These are phyloP conservation scores for Agarophyton chilense DNA, from an alignment of 23 red algal species.

Conservation along the genomic window DNA sequence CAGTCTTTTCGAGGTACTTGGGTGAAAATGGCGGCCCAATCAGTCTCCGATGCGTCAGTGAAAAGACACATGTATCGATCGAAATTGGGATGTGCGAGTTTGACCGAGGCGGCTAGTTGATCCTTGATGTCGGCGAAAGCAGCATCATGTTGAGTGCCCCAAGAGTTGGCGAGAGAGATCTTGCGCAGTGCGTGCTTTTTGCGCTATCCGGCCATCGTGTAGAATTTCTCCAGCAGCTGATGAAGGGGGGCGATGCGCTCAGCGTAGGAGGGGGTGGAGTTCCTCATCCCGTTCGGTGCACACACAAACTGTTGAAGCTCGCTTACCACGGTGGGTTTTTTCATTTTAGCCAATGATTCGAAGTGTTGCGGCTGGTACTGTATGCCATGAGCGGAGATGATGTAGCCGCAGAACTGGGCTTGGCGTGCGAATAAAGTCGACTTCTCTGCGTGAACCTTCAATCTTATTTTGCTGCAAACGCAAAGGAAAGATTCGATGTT, in stretches of 20 bases:
- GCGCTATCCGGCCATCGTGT: background rate
- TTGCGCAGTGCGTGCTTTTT: background rate
- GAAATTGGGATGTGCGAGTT: slow-evolving; percentile 1
- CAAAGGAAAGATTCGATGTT: background rate
- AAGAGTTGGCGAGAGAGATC: background rate
- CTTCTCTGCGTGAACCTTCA: slow-evolving; percentile 14
- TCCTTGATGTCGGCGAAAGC: slow-evolving; percentile 26
- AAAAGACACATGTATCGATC: background rate
- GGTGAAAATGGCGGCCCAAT: slow-evolving; percentile 20
- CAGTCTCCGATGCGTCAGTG: background rate
- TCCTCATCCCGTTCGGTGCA: slow-evolving; percentile 17
- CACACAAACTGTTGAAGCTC: slow-evolving; percentile 38
- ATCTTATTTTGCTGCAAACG: background rate
- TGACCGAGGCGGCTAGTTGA: background rate
- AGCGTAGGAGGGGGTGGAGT: background rate
- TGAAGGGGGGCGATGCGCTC: background rate
- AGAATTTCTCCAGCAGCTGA: slow-evolving; percentile 2
- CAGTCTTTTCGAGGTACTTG: background rate
- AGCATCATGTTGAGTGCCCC: slow-evolving; percentile 1
- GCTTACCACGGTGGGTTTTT: background rate
- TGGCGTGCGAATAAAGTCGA: background rate
- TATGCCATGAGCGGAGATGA: slow-evolving; percentile 1
- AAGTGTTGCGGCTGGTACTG: background rate
- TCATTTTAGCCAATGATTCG: background rate
- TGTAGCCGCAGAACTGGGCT: background rate